Evolutionary conservation across 2,329 filamentous ascomycete species (phyloP), one percentile per base, ranked within the genome.

Genomic region (Plenodomus lindquistii): DNA sequence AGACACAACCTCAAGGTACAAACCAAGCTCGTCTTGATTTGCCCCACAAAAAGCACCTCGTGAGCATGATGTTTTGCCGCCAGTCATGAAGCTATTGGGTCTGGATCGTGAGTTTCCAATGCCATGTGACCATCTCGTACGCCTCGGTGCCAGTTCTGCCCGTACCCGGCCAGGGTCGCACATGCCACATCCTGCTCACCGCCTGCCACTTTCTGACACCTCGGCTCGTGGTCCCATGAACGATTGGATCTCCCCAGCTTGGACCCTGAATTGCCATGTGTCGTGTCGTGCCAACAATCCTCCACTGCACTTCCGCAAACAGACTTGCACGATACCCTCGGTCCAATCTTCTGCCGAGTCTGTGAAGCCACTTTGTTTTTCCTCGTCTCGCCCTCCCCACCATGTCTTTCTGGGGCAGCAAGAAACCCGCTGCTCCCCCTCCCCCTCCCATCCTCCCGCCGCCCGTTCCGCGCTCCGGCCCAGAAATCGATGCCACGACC

Each of bases 401-500:
- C 16, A 37, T 37, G 35, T 62, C 52, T n/a, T 65, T 61, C 49
- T 64, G 52, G 46, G 55, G 62, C 44, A 55, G 60, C 37, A 60
- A 59, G 37, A 51, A 57, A 40, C 10, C 35, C 8, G 35, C 18
- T 20, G 50, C 55, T 38, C 48, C 56, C 44, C 82, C 87, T 16
- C 78, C 81, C 37, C 84, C 86, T 40, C 85, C 86, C 21, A 74
- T 45, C 22, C 13, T 77, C 22, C 82, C 84, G 8, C 74, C 79
- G 40, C 77, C 42, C 74, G 79, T 37, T 76, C 88, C 51, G 67
- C 80, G 43, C 76, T 88, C 51, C 63, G 59, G 62, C 11, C 67
- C 67, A 13, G 45, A 64, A 47, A 74, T 79, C 60, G 76, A 77
- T 62, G 67, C 71, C 37, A 78, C 79, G 5, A 85, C 83, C 5